Conservation (phyloP, 1,139 yeast genomes). For the Candida sojae region DNA sequence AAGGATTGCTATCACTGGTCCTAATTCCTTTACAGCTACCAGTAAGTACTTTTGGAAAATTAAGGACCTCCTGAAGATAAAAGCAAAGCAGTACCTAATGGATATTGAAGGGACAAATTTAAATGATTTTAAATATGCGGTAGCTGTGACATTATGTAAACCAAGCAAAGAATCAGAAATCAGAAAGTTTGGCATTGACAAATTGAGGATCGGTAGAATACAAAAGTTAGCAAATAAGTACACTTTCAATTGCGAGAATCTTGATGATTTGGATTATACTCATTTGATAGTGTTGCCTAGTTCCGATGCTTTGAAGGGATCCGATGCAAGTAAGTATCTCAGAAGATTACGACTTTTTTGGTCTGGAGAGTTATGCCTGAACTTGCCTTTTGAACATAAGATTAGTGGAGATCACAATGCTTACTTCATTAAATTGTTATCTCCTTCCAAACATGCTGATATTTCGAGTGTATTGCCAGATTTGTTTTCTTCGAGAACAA, state of each 20-base stretch:
- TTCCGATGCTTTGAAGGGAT: background rate
- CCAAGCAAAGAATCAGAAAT: constrained; percentile 31
- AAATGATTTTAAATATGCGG: constrained; percentile 10
- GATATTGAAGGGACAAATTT: background rate
- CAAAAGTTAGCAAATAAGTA: constrained; percentile 1
- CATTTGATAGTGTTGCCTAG: constrained; percentile 5
- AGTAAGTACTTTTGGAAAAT: constrained; percentile 13
- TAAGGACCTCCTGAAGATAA: constrained; percentile 8
- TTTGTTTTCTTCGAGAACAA: background rate
- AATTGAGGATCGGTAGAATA: constrained; percentile 18
- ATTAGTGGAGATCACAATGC: background rate
- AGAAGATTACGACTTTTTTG: background rate
- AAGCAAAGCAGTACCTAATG: constrained; percentile 6
- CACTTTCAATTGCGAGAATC: constrained; percentile 7
- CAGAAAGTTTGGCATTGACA: constrained; percentile 28
- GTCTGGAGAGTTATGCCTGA: background rate
- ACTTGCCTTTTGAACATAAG: background rate
- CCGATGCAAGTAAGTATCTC: background rate
- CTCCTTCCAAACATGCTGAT: background rate
- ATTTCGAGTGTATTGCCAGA: background rate
- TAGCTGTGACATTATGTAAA: constrained; percentile 26
- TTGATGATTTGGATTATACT: constrained; percentile 5
- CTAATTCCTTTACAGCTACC: constrained; percentile 2
- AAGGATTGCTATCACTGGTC: constrained; percentile 4
- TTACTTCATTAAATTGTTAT: background rate